These are phyloP conservation scores for Penicillium ucsense DNA, from an alignment of 495 filamentous ascomycete genomes.

Conservation along the genomic window DNA sequence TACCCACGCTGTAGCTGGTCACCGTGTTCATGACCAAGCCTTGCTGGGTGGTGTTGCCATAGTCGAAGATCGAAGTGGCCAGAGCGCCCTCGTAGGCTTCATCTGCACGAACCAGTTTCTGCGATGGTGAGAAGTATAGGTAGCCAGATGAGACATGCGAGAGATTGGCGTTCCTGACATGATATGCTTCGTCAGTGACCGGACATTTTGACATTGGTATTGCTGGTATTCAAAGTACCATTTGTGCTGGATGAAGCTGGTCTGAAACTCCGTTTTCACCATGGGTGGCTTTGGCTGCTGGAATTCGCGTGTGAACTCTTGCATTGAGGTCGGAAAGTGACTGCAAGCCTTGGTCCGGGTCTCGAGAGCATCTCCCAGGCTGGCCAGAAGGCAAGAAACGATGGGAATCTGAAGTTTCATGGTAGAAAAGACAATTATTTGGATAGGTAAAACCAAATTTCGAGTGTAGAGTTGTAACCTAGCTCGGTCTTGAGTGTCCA, in stretches of 20 bases:
- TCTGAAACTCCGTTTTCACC: conserved; percentile 14
- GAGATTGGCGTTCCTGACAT: conserved; percentile 18
- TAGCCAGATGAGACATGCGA: conserved; percentile 22
- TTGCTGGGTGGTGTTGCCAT: conserved; percentile 15
- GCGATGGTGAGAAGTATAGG: conserved; percentile 19
- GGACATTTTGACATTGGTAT: background rate
- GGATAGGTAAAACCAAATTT: no score
- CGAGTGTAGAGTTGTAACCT: no score
- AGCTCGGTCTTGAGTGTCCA: no score
- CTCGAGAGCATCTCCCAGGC: background rate
- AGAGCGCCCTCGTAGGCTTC: conserved; percentile 18
- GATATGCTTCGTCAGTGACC: conserved; percentile 1
- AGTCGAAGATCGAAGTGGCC: conserved; percentile 21
- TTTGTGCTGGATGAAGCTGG: conserved; percentile 23
- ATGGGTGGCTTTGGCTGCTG: conserved; percentile 19
- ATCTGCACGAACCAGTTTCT: conserved; percentile 12
- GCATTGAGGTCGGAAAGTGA: conserved; percentile 10
- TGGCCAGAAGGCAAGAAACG: background rate
- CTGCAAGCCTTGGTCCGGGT: background rate
- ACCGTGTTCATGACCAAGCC: conserved; percentile 21
- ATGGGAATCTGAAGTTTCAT: background rate
- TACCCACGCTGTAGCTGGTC: conserved; percentile 5
- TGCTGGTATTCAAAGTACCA: conserved; percentile 7
- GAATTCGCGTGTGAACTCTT: conserved; percentile 14
- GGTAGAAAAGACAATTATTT: background rate